phyloP scores from a whole-genome alignment of 164 flowering plant species.

The Hamamelis virginiana region DNA sequence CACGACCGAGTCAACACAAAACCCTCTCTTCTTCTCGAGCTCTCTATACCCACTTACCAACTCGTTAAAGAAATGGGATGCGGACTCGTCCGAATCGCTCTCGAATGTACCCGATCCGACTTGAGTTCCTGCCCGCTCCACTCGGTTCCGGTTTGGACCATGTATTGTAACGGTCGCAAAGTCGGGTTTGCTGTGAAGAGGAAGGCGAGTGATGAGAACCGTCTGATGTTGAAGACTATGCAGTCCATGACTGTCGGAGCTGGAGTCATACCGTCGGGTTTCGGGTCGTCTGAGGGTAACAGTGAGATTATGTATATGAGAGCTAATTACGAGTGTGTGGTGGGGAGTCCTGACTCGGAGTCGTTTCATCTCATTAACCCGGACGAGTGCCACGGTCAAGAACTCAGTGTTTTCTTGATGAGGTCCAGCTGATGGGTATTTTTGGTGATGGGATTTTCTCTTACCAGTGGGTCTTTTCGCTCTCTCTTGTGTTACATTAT shows the following conservation, averaged over 20 bases:
- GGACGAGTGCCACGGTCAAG: conserved; percentile 62
- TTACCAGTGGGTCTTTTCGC: neutral
- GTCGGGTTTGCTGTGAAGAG: conserved; percentile 59
- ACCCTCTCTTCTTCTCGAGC: conserved; percentile 68
- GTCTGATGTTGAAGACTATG: conserved; percentile 57
- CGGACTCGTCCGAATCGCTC: conserved; percentile 73
- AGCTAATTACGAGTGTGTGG: conserved; percentile 71
- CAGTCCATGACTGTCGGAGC: conserved; percentile 72
- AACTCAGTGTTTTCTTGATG: conserved; percentile 83
- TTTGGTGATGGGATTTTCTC: neutral
- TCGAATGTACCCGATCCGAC: conserved; percentile 47
- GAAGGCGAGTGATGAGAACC: conserved; percentile 36
- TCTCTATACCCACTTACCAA: conserved; percentile 52
- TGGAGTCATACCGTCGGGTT: conserved; percentile 62
- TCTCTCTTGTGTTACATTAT: neutral
- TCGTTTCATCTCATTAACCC: conserved; percentile 80
- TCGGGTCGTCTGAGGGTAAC: conserved; percentile 21
- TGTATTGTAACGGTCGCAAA: conserved; percentile 67
- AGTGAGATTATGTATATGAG: conserved; percentile 78
- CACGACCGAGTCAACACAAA: conserved; percentile 44
- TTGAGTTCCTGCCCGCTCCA: conserved; percentile 43
- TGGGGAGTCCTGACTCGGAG: conserved; percentile 70
- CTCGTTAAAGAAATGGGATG: conserved; percentile 73
- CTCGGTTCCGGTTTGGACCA: conserved; percentile 67
- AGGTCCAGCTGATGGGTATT: conserved; percentile 32